These are phyloP conservation scores for Suillus alpinus DNA, from an alignment of 768 basidiomycete genomes.

Conservation along the genomic window DNA sequence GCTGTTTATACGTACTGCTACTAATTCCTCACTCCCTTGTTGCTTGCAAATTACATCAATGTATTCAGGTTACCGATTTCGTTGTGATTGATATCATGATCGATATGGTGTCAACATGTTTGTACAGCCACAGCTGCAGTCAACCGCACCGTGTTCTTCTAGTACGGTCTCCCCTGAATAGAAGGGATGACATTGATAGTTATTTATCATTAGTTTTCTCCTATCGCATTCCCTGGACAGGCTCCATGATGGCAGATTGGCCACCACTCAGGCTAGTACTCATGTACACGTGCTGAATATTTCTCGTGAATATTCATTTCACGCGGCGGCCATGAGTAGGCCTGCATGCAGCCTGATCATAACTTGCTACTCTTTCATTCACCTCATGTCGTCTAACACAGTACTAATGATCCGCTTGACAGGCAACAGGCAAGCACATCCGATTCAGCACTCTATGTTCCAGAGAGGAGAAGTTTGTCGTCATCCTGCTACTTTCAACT, in stretches of 20 bases:
- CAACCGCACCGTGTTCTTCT: background rate
- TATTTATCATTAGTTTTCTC: background rate
- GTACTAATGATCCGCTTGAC: background rate
- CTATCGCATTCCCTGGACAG: background rate
- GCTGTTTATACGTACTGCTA: slow-evolving; percentile 18
- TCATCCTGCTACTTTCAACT: background rate
- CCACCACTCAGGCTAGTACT: no score
- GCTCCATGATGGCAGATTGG: no score
- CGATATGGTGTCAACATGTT: no score
- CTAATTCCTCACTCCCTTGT: slow-evolving; percentile 7
- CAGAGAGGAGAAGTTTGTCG: background rate
- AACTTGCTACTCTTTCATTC: background rate
- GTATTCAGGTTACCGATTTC: background rate
- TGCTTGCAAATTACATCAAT: background rate
- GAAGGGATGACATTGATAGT: background rate
- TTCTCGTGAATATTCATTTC: background rate
- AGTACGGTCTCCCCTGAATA: background rate
- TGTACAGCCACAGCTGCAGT: background rate
- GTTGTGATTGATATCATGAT: background rate
- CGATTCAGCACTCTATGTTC: background rate
- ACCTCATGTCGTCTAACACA: background rate
- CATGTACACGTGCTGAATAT: background rate
- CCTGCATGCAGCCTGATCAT: background rate
- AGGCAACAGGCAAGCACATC: background rate
- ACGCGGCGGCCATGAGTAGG: background rate